Evolutionary conservation across 148 eudicot genomes (phyloP).

Genomic region (Camellia japonica): DNA sequence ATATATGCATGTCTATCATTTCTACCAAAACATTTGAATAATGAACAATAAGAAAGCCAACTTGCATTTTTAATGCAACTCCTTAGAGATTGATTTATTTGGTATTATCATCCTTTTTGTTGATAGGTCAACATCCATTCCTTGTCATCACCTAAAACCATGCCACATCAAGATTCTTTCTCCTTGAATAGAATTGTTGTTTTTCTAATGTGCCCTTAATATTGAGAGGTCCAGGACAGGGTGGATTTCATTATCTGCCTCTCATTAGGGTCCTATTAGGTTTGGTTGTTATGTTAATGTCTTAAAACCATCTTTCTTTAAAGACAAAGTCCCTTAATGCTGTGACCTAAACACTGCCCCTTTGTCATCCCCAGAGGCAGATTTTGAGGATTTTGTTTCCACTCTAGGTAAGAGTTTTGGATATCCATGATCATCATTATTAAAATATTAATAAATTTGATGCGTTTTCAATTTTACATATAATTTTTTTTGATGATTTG

Average conservation of each 20-base stretch:
- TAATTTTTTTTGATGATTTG: too few relatives aligned
- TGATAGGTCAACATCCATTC: constrained; percentile 71
- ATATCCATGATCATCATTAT: not conserved
- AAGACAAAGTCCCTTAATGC: not conserved
- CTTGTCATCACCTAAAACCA: constrained; percentile 66
- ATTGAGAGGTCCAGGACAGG: not conserved
- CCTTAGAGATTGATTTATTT: constrained; percentile 46
- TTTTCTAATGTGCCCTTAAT: constrained; percentile 15
- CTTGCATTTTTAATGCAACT: constrained; percentile 25
- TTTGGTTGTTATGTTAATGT: constrained; percentile 19
- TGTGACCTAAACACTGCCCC: not conserved
- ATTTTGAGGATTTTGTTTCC: not conserved
- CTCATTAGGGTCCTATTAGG: constrained; percentile 13
- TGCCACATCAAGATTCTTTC: constrained; percentile 52
- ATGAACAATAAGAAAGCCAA: constrained; percentile 31
- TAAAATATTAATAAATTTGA: too few relatives aligned
- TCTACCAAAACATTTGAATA: constrained; percentile 41
- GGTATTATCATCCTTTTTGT: constrained; percentile 58
- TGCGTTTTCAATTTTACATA: too few relatives aligned
- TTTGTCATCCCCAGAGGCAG: constrained; percentile 5
- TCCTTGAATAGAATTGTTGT: constrained; percentile 45
- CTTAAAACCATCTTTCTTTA: not conserved
- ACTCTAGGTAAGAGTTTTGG: not conserved
- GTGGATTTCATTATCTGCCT: constrained; percentile 2
- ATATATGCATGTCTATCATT: constrained; percentile 19